Conservation (phyloP, 495 filamentous ascomycete genomes). For the Annulohypoxylon stygium region DNA sequence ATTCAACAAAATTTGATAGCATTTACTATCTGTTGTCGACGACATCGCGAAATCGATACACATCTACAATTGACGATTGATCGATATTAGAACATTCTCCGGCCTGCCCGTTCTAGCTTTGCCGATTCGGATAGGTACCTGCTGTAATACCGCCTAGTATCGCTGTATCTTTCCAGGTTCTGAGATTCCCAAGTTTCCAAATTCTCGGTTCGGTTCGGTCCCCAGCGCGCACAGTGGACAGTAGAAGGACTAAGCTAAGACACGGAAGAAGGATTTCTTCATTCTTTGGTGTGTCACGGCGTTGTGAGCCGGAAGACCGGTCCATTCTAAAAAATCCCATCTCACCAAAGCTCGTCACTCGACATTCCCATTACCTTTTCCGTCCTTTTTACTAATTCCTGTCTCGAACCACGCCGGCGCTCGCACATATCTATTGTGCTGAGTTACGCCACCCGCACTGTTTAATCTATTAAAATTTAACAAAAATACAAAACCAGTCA, state of each 20-base stretch:
- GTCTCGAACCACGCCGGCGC: conserved; percentile 28
- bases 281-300: conserved; percentile 34
- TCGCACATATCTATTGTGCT: conserved; percentile 16
- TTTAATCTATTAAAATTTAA: not conserved
- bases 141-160: not conserved
- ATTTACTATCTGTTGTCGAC: not conserved
- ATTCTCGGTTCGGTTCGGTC: conserved; percentile 44
- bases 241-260: conserved; percentile 44
- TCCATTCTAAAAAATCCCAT: conserved; percentile 40
- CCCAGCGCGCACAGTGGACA: conserved; percentile 36
- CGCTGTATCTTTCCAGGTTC: not conserved
- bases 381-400: conserved; percentile 10
- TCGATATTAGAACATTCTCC: conserved; percentile 24
- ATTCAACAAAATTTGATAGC: conserved; percentile 16
- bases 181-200: conserved; percentile 1
- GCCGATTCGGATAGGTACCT: conserved; percentile 30
- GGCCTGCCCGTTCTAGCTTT: conserved; percentile 20
- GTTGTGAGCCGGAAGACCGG: conserved; percentile 48
- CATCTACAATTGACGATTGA: conserved; percentile 2
- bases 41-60: not conserved
- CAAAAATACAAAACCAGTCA: too few relatives aligned
- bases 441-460: not conserved
- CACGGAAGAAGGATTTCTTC: conserved; percentile 38
- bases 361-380: conserved; percentile 38
- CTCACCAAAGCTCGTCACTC: conserved; percentile 37